A percentile compares a stretch with the other conserved stretches of the same genome.
These are phyloP conservation scores for Mytilinidion resinicola DNA, from an alignment of 495 filamentous ascomycete genomes.

Conservation along the genomic window DNA sequence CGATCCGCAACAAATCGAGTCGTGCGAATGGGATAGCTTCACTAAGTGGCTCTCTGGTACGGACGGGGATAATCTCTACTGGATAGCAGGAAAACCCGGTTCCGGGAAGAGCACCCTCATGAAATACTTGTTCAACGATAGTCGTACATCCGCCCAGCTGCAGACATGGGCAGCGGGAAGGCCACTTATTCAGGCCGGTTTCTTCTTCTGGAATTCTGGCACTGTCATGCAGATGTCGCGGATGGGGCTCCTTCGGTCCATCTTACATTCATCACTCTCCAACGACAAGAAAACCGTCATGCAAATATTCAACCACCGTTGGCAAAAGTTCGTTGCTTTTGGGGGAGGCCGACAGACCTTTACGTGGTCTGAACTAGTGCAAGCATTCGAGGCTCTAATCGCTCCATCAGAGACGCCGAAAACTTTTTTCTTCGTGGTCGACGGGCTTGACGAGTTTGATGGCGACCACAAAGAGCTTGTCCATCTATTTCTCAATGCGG, in stretches of 20 bases:
- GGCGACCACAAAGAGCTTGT: conserved; percentile 6
- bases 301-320: neutral
- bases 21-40: neutral
- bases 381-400: neutral
- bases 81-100: conserved; percentile 13
- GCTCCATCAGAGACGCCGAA: neutral
- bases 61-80: conserved; percentile 2
- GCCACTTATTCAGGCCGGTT: neutral
- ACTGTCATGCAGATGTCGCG: conserved; percentile 4
- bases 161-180: neutral
- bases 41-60: neutral
- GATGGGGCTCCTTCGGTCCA: conserved; percentile 4
- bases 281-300: neutral
- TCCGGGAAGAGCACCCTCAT: conserved; percentile 15
- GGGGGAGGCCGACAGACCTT: neutral
- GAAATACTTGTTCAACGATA: conserved; percentile 7
- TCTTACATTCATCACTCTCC: neutral
- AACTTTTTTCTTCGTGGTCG: conserved; percentile 10
- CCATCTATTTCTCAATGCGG: neutral
- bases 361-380: neutral
- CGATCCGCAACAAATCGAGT: neutral
- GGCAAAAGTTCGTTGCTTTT: neutral
- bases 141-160: neutral
- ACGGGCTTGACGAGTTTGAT: conserved; percentile 14
- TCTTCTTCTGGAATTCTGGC: conserved; percentile 17